Evolutionary conservation across 805 yeast species (phyloP), one percentile per base, ranked within the genome.

Genomic region (Yarrowia osloensis): DNA sequence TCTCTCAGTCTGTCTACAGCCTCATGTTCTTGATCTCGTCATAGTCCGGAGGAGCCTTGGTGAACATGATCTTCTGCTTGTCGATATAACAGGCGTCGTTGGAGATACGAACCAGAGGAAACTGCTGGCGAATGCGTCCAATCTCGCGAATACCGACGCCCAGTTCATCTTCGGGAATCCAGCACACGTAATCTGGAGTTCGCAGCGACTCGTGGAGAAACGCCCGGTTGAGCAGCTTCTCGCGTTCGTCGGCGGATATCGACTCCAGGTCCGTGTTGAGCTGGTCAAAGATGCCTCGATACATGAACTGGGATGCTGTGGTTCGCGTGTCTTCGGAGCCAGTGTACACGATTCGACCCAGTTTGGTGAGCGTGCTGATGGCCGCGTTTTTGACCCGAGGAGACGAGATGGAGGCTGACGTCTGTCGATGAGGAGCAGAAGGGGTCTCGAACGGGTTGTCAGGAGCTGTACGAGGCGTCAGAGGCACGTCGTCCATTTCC

Each of bases 141-240:
- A 76, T 73, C 65, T 77, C 79, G 66, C 77, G 77, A 5, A 71
- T 72, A 2, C 79, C 76, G 11, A 79, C 70, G 0, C 82, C 82
- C 11, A 74, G 70, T 21, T 67, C 70, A 69, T 83, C 85, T 24
- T 70, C 68, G 0, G 85, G 85, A 3, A 83, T 68, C 85, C 85
- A 81, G 1, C 83, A 73, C 28, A 78, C 71, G 12, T 81, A 80
- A 24, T 72, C 68, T 15, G 57, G 68, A 9, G 70, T 68, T 24
- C 75, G 69, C 19, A 74, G 67, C 5, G 76, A 75, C 4, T 78
- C 77, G 66, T 77, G 77, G 52, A 69, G 71, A 66, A 75, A 78
- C 19, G 77, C 71, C 28, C 71, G 73, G 19, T 69, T 65, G 5
- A 72, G 68, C 11, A 73, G 49, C 46, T 65, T 68, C n/a, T 73